phyloP scores from a whole-genome alignment of 352 stramenopile genomes.

The Thalassiosira tumida region DNA sequence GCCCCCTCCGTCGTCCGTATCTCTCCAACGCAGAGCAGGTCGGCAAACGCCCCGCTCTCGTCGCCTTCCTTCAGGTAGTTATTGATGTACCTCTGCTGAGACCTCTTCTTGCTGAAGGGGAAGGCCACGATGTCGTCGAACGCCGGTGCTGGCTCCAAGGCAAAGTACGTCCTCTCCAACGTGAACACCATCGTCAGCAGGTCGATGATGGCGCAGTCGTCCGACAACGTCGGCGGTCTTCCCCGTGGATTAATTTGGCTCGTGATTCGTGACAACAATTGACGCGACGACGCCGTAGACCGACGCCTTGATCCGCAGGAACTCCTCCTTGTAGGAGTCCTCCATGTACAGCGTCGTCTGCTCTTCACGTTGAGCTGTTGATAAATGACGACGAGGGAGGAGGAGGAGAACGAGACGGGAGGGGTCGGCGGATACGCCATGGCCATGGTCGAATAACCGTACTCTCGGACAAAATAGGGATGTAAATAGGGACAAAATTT shows the following conservation, averaged over 20 bases:
- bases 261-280: conserved; percentile 4
- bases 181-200: conserved; percentile 34
- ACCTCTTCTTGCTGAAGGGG: conserved; percentile 43
- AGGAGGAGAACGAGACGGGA: conserved; percentile 2
- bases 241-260: neutral
- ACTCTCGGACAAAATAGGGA: too few species aligned
- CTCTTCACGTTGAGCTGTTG: too few species aligned
- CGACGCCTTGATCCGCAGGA: conserved; percentile 9
- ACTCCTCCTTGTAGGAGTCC: conserved; percentile 70
- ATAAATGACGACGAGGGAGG: conserved; percentile 13
- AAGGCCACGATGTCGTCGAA: conserved; percentile 52
- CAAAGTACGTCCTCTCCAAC: conserved; percentile 43
- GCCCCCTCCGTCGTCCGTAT: neutral
- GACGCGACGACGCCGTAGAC: conserved; percentile 33
- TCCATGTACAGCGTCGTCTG: conserved; percentile 73
- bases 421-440: conserved; percentile 2
- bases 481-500: too few species aligned
- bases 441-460: too few species aligned
- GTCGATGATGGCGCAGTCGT: neutral
- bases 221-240: neutral
- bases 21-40: conserved; percentile 52
- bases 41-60: conserved; percentile 40
- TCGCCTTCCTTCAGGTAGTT: conserved; percentile 58
- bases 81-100: conserved; percentile 29
- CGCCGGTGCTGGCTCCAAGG: neutral